Percentiles rank a stretch among this genome's conserved stretches.
These are phyloP conservation scores for Vigna reflexopilosa DNA, from an alignment of 306 rosid genomes.

Conservation along the genomic window DNA sequence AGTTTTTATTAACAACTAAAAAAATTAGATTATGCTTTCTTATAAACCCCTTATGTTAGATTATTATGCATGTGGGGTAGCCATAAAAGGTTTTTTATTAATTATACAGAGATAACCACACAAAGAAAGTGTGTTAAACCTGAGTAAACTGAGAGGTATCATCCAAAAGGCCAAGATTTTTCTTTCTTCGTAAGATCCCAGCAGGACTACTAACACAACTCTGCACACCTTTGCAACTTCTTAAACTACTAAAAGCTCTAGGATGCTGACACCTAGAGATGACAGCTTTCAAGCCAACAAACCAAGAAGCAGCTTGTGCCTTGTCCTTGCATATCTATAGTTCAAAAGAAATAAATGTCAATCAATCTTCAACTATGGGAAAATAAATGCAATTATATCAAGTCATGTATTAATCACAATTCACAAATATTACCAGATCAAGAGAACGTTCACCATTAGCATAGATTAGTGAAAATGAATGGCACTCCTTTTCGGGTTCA, in stretches of 20 bases:
- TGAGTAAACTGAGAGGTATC: slow-evolving; percentile 64
- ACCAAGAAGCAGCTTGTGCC: slow-evolving; percentile 82
- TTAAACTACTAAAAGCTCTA: slow-evolving; percentile 54
- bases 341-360: slow-evolving; percentile 19
- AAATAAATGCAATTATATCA: slow-evolving; percentile 33
- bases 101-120: slow-evolving; percentile 3
- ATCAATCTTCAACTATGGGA: slow-evolving; percentile 32
- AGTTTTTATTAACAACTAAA: neutral
- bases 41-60: neutral
- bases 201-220: slow-evolving; percentile 90
- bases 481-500: slow-evolving; percentile 66
- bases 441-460: slow-evolving; percentile 80
- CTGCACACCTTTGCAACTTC: slow-evolving; percentile 73
- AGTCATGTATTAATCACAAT: neutral
- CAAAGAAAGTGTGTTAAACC: slow-evolving; percentile 57
- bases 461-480: slow-evolving; percentile 76
- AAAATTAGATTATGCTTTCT: neutral
- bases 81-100: neutral
- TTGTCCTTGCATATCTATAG: slow-evolving; percentile 83
- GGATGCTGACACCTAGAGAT: slow-evolving; percentile 62
- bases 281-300: slow-evolving; percentile 74
- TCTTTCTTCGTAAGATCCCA: slow-evolving; percentile 75
- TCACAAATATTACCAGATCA: slow-evolving; percentile 67
- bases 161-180: slow-evolving; percentile 82
- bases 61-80: neutral